Percentiles rank a stretch among this genome's conserved stretches.
These are phyloP conservation scores for Arachnomyces sp. DNA, from an alignment of 2,329 filamentous ascomycete species.

Conservation along the genomic window DNA sequence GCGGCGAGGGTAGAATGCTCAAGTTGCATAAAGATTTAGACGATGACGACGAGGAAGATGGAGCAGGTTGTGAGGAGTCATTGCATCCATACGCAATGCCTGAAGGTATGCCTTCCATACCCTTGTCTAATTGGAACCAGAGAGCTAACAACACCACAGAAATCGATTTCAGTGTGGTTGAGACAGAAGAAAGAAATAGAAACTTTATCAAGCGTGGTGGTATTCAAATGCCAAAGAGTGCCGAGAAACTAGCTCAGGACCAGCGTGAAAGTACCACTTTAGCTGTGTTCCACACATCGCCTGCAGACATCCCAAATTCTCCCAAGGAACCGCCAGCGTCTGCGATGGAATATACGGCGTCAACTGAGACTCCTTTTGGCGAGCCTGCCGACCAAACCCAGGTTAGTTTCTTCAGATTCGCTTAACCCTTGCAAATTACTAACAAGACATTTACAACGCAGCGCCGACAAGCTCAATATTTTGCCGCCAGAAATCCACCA, in stretches of 20 bases:
- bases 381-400: conserved; percentile 34
- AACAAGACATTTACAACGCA: conserved; percentile 15
- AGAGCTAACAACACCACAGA: conserved; percentile 17
- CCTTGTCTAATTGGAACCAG: conserved; percentile 6
- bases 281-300: conserved; percentile 41
- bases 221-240: conserved; percentile 29
- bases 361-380: conserved; percentile 33
- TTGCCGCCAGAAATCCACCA: conserved; percentile 25
- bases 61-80: conserved; percentile 34
- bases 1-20: conserved; percentile 47
- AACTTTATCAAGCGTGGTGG: conserved; percentile 40
- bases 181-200: conserved; percentile 24
- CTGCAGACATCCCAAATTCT: conserved; percentile 38
- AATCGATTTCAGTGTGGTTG: conserved; percentile 33
- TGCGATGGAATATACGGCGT: conserved; percentile 23
- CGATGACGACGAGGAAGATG: conserved; percentile 53
- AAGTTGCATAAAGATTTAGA: conserved; percentile 48
- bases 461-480: conserved; percentile 37
- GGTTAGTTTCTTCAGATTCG: conserved; percentile 21
- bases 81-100: conserved; percentile 27
- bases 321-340: conserved; percentile 40
- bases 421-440: not conserved
- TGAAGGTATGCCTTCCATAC: conserved; percentile 22
- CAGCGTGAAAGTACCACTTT: conserved; percentile 41
- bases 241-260: conserved; percentile 38